Evolutionary conservation across 83 land plant species (phyloP), one percentile per base, ranked within the genome.

Genomic region (Thuja plicata): DNA sequence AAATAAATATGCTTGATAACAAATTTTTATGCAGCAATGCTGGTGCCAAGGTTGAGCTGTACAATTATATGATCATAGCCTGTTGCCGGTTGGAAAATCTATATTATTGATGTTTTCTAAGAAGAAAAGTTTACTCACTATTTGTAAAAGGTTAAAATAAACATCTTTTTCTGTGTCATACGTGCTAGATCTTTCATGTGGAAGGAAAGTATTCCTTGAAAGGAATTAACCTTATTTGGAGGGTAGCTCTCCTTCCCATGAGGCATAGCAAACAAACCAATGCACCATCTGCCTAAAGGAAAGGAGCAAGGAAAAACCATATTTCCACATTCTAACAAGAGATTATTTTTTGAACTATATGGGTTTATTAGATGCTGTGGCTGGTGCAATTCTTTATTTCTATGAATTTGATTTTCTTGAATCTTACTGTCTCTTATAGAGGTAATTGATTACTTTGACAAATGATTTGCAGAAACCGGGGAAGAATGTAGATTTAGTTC

Each of bases 401-500:
- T 27, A 8, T 81, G 4, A 43, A 41, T 43, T 81, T 80, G 43
- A 12, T 81, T 81, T 81, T 81, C 84, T 54, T 54, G 57, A 54
- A 54, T 54, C 19, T 41, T 66, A 9, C 3, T 48, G n/a, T 27
- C 73, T 66, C 32, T 27, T 7, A 8, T 27, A 66, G 32, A 66
- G 41, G 2, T 3, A 21, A 80, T 43, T 80, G 13, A 41, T 81
- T 79, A 37, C 19, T 79, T 79, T 40, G 43, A 24, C 43, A n/a
- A 41, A 50, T 45, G 37, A 10, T 84, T 80, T 93, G 89, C 94
- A 97, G 97, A 95, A 96, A 88, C 94, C 92, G 88, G 92, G 89
- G 87, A 97, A 98, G 87, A 96, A 94, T 88, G 94, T 95, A 10
- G 94, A 93, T 84, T 90, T 93, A n/a, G 95, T 92, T 52, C 96